Base-by-base conservation (phyloP, 2,329 filamentous ascomycete species). In the Chrysoporthe austroafricana region DNA sequence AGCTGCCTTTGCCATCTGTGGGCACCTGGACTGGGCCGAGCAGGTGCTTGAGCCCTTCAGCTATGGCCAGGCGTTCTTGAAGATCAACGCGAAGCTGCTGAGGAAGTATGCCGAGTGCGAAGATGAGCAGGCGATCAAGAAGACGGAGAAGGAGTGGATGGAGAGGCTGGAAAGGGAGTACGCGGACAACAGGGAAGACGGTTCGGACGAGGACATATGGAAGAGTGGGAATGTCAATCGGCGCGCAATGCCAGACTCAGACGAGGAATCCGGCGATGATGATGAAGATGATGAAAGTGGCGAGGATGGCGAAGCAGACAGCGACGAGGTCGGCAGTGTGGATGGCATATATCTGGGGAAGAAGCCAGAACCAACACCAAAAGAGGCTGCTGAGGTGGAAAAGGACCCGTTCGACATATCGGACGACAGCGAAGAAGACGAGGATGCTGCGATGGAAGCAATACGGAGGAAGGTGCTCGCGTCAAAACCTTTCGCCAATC, bases 1-100 rank as follows among this genome's bases (percentile, higher is more conserved):
- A 0, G 95, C 96, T 3, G 93, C 92, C 32, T 99, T 97, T 76
- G 92, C 87, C 74, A 99, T 99, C 71, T 98, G 95, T 74, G 93
- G 96, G 4, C 93, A 96, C 74, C 78, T 86, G 7, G 95, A 97
- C 62, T 99, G 96, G 96, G 95, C 96, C 0, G 88, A 91, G 75
- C 87, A 93, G 70, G 88, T 97, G 1, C 80, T 99, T 39, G 87
- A 88, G 71, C 91, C 92, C 1, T 99, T 99, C 75, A 90, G 90
- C 2, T 99, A 99, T 76, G 96, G 96, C 0, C 82, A 89, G 67
- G 90, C 93, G 0, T 99, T 99, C 75, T 79, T 99, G 34, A 89
- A 96, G 64, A 99, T 99, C 79, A 99, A 99, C 77, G 85, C 87
- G 2, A 90, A 90, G 62, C 79, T 98, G 21, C 79, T 99, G 34